phyloP scores from a whole-genome alignment of 2,329 filamentous ascomycete species.

The Penicillium sp. region DNA sequence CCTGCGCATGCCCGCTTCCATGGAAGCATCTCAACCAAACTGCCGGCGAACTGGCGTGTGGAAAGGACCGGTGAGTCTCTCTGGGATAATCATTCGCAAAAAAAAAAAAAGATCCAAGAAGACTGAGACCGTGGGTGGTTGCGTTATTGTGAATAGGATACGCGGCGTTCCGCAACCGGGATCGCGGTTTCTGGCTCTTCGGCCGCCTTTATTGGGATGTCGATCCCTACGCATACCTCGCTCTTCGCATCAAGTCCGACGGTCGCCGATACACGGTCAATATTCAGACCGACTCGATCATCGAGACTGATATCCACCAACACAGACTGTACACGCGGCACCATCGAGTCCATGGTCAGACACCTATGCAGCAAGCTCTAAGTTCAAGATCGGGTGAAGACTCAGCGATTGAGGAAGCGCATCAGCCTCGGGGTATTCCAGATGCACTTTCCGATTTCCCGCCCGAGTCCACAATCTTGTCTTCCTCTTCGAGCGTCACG shows the following conservation, averaged over 20 bases:
- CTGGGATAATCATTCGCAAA: neutral
- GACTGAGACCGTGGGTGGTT: constrained; percentile 1
- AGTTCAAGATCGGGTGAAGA: constrained; percentile 16
- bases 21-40: constrained; percentile 77
- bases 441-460: constrained; percentile 36
- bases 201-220: constrained; percentile 83
- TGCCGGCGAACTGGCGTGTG: constrained; percentile 59
- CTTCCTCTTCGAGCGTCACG: constrained; percentile 24
- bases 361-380: constrained; percentile 12
- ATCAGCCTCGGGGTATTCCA: constrained; percentile 28
- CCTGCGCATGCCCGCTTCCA: constrained; percentile 73
- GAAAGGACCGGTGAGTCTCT: constrained; percentile 34
- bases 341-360: constrained; percentile 27
- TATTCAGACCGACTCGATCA: constrained; percentile 87
- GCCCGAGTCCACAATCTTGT: constrained; percentile 31
- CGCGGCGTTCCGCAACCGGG: constrained; percentile 80
- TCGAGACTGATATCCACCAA: constrained; percentile 93
- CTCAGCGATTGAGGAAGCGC: constrained; percentile 16
- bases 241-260: constrained; percentile 81
- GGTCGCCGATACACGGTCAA: constrained; percentile 92
- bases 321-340: constrained; percentile 64
- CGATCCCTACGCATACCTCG: constrained; percentile 81
- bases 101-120: neutral
- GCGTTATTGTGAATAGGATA: constrained; percentile 58
- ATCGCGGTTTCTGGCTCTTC: constrained; percentile 72